A percentile compares a stretch with the other conserved stretches of the same genome.
Evolutionary conservation across 768 basidiomycete genomes (phyloP).

Genomic region (Cyathus striatus): DNA sequence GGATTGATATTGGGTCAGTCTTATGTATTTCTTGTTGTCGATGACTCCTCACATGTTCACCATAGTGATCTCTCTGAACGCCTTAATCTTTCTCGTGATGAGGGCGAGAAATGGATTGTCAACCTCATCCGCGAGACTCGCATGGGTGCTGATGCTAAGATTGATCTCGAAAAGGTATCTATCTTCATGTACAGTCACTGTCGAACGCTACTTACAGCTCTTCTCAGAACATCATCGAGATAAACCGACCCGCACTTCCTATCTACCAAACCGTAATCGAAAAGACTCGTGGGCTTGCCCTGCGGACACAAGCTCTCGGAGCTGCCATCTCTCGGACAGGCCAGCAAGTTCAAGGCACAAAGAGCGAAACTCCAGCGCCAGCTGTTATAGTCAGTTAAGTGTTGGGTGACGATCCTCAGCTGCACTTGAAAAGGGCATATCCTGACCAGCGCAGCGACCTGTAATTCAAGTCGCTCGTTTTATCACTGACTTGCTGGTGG

Average conservation of each 20-base stretch:
- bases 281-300: constrained; percentile 86
- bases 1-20: constrained; percentile 78
- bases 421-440: no score
- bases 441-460: no score
- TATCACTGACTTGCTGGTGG: no score
- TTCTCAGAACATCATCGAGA: constrained; percentile 91
- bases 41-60: background rate
- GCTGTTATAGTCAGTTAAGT: constrained; percentile 18
- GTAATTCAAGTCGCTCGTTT: no score
- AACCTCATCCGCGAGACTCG: constrained; percentile 97
- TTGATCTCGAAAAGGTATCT: constrained; percentile 87
- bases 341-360: constrained; percentile 10
- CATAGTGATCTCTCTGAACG: constrained; percentile 86
- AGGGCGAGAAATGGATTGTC: constrained; percentile 99
- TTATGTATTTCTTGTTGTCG: background rate
- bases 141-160: constrained; percentile 96
- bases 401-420: no score
- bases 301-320: constrained; percentile 87
- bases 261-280: constrained; percentile 94
- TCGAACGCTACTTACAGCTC: no score
- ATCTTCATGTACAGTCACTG: no score
- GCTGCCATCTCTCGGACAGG: constrained; percentile 51
- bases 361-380: constrained; percentile 12
- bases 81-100: constrained; percentile 87
- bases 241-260: constrained; percentile 83